phyloP scores from a whole-genome alignment of 23 red algal species.

The Gracilaria domingensis region DNA sequence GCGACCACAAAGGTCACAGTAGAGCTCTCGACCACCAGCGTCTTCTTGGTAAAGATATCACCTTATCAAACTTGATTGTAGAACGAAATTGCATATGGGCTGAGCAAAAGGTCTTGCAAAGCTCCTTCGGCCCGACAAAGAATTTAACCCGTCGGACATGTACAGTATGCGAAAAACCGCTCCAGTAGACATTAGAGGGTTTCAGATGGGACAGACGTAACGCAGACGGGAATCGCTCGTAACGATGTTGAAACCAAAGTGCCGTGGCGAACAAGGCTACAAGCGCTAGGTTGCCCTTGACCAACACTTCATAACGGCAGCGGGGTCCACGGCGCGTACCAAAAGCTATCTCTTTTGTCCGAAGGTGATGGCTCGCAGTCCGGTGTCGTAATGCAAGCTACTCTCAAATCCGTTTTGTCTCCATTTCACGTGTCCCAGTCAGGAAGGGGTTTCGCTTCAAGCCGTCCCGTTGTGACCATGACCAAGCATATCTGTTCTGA shows the following conservation, averaged over 20 bases:
- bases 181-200: slow-evolving; percentile 12
- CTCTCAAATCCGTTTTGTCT: background rate
- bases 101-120: background rate
- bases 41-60: background rate
- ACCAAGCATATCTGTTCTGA: background rate
- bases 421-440: background rate
- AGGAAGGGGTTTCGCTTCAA: slow-evolving; percentile 1
- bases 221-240: background rate
- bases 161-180: background rate
- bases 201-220: slow-evolving; percentile 16
- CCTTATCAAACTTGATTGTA: too few relatives aligned
- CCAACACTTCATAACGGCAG: background rate
- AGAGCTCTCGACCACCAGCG: background rate
- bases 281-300: background rate
- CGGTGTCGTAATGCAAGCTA: background rate
- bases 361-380: background rate
- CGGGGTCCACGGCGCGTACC: background rate
- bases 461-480: background rate
- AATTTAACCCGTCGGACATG: background rate
- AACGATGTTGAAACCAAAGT: background rate
- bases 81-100: slow-evolving; percentile 23
- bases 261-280: background rate
- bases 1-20: slow-evolving; percentile 21
- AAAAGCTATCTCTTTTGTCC: background rate
- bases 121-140: background rate